These are phyloP conservation scores for Hamamelis virginiana DNA, from an alignment of 164 flowering plant genomes.

Conservation along the genomic window DNA sequence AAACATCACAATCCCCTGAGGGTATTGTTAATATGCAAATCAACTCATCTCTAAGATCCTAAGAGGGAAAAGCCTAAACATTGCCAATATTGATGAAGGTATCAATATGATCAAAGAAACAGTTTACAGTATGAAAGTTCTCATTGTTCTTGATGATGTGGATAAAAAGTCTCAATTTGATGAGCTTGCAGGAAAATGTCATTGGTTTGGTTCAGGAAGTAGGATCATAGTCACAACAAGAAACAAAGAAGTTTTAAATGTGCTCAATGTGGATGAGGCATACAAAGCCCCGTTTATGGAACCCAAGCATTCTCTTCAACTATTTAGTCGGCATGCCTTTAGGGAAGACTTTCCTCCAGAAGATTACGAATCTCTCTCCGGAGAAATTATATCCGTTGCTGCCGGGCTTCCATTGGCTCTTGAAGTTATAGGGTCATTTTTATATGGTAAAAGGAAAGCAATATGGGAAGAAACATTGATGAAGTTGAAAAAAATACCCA, in stretches of 20 bases:
- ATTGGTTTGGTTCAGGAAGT: constrained; percentile 7
- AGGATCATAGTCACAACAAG: constrained; percentile 18
- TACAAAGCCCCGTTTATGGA: too few species aligned
- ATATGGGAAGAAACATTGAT: too few species aligned
- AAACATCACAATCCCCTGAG: not conserved
- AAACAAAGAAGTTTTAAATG: constrained; percentile 4
- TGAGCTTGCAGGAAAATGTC: not conserved
- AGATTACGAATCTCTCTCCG: too few species aligned
- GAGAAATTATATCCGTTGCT: too few species aligned
- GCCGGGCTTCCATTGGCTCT: too few species aligned
- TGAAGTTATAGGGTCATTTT: too few species aligned
- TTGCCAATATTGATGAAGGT: not conserved
- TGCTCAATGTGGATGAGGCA: not conserved
- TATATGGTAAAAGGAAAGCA: too few species aligned
- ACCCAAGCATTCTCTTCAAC: too few species aligned
- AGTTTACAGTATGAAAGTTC: not conserved
- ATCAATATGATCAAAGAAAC: not conserved
- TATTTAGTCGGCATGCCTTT: too few species aligned
- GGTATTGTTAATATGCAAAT: not conserved
- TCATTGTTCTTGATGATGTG: constrained; percentile 8
- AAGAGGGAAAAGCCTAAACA: not conserved
- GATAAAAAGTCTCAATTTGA: not conserved
- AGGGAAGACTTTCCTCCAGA: too few species aligned
- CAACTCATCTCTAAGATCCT: not conserved
- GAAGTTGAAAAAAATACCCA: too few species aligned